These are phyloP conservation scores for Paramecium caudatum DNA, from an alignment of 73 alveolate genomes.

Conservation along the genomic window DNA sequence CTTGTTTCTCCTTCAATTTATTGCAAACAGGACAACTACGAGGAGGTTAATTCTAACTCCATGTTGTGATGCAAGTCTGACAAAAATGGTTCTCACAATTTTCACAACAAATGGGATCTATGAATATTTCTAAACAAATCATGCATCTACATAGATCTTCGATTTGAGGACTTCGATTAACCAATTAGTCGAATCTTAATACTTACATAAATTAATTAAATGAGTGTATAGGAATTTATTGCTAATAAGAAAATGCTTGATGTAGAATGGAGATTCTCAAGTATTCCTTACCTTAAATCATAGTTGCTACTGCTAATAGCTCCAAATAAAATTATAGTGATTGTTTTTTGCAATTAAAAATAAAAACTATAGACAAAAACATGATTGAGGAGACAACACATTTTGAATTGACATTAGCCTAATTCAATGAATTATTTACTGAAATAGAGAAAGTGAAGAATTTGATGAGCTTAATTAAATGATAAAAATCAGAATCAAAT, in stretches of 20 bases:
- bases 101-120: slow-evolving; percentile 64
- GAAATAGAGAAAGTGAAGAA: slow-evolving; percentile 67
- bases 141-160: slow-evolving; percentile 52
- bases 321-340: slow-evolving; percentile 50
- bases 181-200: slow-evolving; percentile 16
- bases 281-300: not conserved
- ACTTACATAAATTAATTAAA: slow-evolving; percentile 50
- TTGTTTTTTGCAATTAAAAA: slow-evolving; percentile 39
- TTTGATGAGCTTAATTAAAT: slow-evolving; percentile 53
- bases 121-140: slow-evolving; percentile 64
- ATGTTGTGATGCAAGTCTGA: slow-evolving; percentile 40
- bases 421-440: slow-evolving; percentile 47
- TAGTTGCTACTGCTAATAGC: slow-evolving; percentile 66
- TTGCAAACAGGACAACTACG: slow-evolving; percentile 61
- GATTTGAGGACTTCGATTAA: slow-evolving; percentile 31
- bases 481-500: not conserved
- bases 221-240: slow-evolving; percentile 63
- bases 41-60: slow-evolving; percentile 57
- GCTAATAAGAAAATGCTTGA: slow-evolving; percentile 66
- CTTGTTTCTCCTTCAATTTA: slow-evolving; percentile 32
- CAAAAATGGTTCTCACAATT: slow-evolving; percentile 57
- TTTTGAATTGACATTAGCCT: slow-evolving; percentile 61
- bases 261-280: slow-evolving; percentile 71
- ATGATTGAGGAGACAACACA: slow-evolving; percentile 49
- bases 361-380: slow-evolving; percentile 59